Base-by-base conservation (phyloP, 1,284 basidiomycete species). In the Cronartium quercuum region DNA sequence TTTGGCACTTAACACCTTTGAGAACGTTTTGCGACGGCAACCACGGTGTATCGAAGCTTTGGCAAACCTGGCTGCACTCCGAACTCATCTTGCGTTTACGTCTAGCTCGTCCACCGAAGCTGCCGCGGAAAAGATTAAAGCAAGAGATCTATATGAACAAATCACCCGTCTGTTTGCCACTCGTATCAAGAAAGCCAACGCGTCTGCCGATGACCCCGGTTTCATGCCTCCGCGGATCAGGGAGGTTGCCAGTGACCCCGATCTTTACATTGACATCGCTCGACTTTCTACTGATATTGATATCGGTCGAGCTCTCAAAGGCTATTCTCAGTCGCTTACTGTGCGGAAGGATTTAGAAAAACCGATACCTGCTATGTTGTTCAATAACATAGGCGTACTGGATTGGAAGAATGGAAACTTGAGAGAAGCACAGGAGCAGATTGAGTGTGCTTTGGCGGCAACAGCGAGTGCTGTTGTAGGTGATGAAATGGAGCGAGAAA, bases 61-160 rank as follows among this genome's bases (percentile, higher is more conserved):
- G 12, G 89, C 90, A n/a, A 88, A 94, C 82, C 88, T 96, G 58
- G 93, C 93, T 1, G 91, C 91, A 0, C 86, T 97, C 7, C 87
- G 91, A 51, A 88, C 90, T 0, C 87, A 88, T 79, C 88, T 77
- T 24, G 77, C 79, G 10, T 79, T 79, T 71, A 75, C 77, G 24
- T 74, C 76, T 41, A 75, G 66, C 44, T 69, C 77, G n/a, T 51
- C 76, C 13, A 68, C 75, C 51, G 78, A 79, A 89, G 6, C 88
- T 90, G 66, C 85, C 63, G 84, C 88, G 6, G 93, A 95, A 79
- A 88, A 87, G 74, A 79, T 83, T 2, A 87, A 87, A 63, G 92
- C 94, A 0, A 87, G 91, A 35, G 89, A 91, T 69, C 85, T 93
- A 6, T 92, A 91, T 79, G 90, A 93, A 62, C 87, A 88, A 12